Conservation (phyloP, 768 basidiomycete genomes). For the Leccinum obscurum region DNA sequence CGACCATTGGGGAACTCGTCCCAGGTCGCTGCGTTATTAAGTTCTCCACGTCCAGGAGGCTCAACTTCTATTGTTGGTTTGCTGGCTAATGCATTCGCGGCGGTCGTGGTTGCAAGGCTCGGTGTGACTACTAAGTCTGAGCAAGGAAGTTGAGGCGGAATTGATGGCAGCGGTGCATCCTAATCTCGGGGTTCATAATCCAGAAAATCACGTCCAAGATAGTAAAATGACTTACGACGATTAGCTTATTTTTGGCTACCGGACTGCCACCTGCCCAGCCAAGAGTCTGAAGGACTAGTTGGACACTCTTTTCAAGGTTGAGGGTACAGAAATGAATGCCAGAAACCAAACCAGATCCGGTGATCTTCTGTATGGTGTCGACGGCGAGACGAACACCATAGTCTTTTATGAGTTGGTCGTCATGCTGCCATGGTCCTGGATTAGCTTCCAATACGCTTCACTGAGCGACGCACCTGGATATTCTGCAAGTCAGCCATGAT, state of each 20-base stretch:
- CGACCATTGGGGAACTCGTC: conserved; percentile 99
- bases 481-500: conserved; percentile 67
- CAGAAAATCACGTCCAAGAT: neutral
- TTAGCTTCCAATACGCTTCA: neutral
- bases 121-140: conserved; percentile 59
- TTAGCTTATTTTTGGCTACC: conserved; percentile 60
- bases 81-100: conserved; percentile 53
- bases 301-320: conserved; percentile 95
- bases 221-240: conserved; percentile 47
- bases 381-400: conserved; percentile 89
- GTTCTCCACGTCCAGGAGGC: conserved; percentile 63
- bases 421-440: conserved; percentile 53
- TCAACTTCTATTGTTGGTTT: conserved; percentile 53
- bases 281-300: conserved; percentile 77
- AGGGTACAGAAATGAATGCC: conserved; percentile 96
- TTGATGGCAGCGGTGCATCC: conserved; percentile 42
- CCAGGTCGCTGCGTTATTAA: conserved; percentile 79
- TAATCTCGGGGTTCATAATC: conserved; percentile 21
- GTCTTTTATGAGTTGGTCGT: conserved; percentile 92
- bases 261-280: conserved; percentile 60
- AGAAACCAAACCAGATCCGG: conserved; percentile 52
- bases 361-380: conserved; percentile 68
- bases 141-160: conserved; percentile 28
- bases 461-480: conserved; percentile 60
- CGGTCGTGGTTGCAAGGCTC: conserved; percentile 60